phyloP scores from a whole-genome alignment of 192 early-diverging fungal species.

The Coemansia sp. region DNA sequence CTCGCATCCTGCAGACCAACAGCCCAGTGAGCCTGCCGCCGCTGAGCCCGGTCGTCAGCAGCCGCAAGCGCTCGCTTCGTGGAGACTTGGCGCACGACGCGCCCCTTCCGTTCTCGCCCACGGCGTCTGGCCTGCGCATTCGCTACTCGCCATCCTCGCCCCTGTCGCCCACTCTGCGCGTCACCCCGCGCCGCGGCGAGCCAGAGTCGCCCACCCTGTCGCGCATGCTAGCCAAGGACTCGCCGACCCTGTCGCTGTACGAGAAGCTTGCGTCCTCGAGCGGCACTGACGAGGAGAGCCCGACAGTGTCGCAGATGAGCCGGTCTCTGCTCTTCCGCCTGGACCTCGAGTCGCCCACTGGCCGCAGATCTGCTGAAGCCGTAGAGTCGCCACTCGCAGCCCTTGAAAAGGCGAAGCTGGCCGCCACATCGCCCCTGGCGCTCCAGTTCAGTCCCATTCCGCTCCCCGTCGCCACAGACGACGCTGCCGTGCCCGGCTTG shows the following conservation, averaged over 20 bases:
- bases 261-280: slow-evolving; percentile 30
- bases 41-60: slow-evolving; percentile 57
- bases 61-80: slow-evolving; percentile 38
- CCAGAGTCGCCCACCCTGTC: slow-evolving; percentile 53
- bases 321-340: slow-evolving; percentile 50
- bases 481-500: background rate
- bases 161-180: slow-evolving; percentile 41
- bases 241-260: slow-evolving; percentile 37
- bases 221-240: slow-evolving; percentile 36
- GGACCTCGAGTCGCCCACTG: slow-evolving; percentile 50
- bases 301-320: slow-evolving; percentile 52
- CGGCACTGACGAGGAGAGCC: slow-evolving; percentile 47
- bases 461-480: background rate
- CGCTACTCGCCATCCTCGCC: slow-evolving; percentile 53
- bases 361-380: slow-evolving; percentile 1
- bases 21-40: slow-evolving; percentile 56
- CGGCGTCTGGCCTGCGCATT: slow-evolving; percentile 39
- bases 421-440: background rate
- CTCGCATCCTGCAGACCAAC: slow-evolving; percentile 45
- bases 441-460: slow-evolving; percentile 17
- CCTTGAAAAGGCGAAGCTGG: slow-evolving; percentile 5
- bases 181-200: slow-evolving; percentile 39
- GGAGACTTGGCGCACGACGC: slow-evolving; percentile 36
- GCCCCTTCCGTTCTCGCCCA: slow-evolving; percentile 47
- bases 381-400: slow-evolving; percentile 21